Evolutionary conservation across 2,329 filamentous ascomycete species (phyloP).

Genomic region (Aureobasidium musti): DNA sequence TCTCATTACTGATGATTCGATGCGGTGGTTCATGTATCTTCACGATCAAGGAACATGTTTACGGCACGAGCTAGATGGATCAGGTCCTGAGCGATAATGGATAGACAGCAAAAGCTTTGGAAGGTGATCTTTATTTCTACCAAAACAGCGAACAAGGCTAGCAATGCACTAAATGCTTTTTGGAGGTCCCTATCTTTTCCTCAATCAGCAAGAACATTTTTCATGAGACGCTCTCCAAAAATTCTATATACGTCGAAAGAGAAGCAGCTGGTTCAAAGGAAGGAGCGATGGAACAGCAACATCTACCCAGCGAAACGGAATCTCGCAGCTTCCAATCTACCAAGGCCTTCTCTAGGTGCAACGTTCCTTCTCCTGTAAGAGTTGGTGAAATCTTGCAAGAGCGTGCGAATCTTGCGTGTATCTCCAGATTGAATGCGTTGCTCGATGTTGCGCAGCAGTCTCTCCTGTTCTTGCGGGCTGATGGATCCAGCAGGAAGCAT

Average conservation of each 20-base stretch:
- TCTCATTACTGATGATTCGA: too few species aligned
- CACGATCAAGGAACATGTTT: too few species aligned
- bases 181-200: neutral
- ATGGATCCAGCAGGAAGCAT: constrained; percentile 83
- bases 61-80: too few species aligned
- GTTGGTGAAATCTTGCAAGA: constrained; percentile 96
- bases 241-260: constrained; percentile 1
- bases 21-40: too few species aligned
- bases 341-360: constrained; percentile 88
- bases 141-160: neutral
- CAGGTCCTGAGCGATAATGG: neutral
- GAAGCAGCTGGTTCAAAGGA: neutral
- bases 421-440: constrained; percentile 68
- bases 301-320: constrained; percentile 67
- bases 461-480: constrained; percentile 74
- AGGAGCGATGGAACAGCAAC: neutral
- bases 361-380: constrained; percentile 91
- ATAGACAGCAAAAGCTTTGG: neutral
- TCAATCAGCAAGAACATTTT: neutral
- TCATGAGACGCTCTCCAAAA: neutral
- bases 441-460: constrained; percentile 76
- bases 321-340: constrained; percentile 78
- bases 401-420: constrained; percentile 75
- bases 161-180: neutral
- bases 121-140: neutral